Evolutionary conservation across 2,329 filamentous ascomycete species (phyloP), one percentile per base, ranked within the genome.

Genomic region (Curvularia verruculosa): DNA sequence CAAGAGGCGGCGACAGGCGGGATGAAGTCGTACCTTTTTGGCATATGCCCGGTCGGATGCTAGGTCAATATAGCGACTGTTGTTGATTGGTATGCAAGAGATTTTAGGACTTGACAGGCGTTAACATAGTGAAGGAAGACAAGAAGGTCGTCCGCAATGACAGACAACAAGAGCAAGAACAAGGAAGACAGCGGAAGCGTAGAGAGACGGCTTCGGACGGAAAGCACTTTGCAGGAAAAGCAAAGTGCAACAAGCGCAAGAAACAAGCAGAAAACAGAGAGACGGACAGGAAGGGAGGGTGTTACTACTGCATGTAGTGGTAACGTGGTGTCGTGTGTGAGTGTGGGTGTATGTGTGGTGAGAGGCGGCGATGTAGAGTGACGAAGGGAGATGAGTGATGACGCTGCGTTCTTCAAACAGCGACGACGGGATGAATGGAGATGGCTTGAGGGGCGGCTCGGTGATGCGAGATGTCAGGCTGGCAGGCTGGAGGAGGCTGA

Each of bases 131-230:
- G 64, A 59, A 59, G 64, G 66, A 61, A 67, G 65, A 71, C 72
- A 74, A 67, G 64, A 64, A 63, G 59, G 65, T 68, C 61, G 68
- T 61, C 63, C 54, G 69, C 65, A 61, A 60, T 67, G 54, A 68
- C 66, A 68, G 49, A 67, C 59, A 65, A 28, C 43, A 65, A n/a
- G n/a, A n/a, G 24, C 39, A 45, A 23, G 46, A 56, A 56, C 49
- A 48, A 43, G 44, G 62, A 69, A 67, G 69, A 63, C 72, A 74
- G 69, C 71, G 69, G 70, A 74, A 72, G 64, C 65, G 58, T 67
- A 53, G 67, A 61, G 62, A 68, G 60, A 68, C 65, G 60, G 67
- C 67, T 72, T 73, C 60, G 64, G 62, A 68, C 52, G 57, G 65
- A 60, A 63, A 50, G 49, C 64, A 69, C 68, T 69, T 71, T 69